Conservation (phyloP, 1,139 yeast genomes). For the Yamadazyma siamensis region DNA sequence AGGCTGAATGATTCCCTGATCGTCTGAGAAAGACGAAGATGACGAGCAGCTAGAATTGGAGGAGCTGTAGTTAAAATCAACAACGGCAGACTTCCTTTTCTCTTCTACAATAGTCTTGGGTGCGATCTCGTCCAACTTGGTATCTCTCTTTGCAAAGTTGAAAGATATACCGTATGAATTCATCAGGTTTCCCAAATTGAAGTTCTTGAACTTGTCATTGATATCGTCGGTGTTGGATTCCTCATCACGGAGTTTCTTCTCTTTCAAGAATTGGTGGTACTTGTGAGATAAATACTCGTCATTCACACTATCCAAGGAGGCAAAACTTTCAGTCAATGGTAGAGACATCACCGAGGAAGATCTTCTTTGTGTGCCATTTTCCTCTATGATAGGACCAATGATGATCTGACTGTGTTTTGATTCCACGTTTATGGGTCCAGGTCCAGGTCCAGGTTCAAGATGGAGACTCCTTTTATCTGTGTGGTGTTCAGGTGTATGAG, state of each 20-base stretch:
- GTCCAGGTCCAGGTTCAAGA: not conserved
- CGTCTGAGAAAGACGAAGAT: not conserved
- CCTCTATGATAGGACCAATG: conserved; percentile 30
- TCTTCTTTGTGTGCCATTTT: conserved; percentile 17
- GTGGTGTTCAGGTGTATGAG: not conserved
- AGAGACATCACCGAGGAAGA: conserved; percentile 44
- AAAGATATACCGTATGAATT: conserved; percentile 16
- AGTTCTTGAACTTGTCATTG: conserved; percentile 34
- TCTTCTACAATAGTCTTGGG: conserved; percentile 17
- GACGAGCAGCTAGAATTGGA: conserved; percentile 1
- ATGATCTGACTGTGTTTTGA: conserved; percentile 13
- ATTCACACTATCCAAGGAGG: conserved; percentile 70
- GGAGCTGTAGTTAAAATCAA: conserved; percentile 1
- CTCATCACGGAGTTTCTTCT: conserved; percentile 8
- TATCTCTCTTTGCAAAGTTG: conserved; percentile 8
- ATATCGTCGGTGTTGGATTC: conserved; percentile 14
- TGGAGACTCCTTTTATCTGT: not conserved
- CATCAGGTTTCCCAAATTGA: conserved; percentile 40
- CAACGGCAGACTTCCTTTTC: not conserved
- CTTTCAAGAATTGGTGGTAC: conserved; percentile 29
- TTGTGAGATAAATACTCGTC: conserved; percentile 48
- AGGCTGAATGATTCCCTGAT: not conserved
- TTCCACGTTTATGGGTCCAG: not conserved
- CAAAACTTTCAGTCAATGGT: conserved; percentile 72
- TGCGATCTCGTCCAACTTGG: conserved; percentile 17